A percentile compares a stretch with the other conserved stretches of the same genome.
phyloP scores from a whole-genome alignment of 192 early-diverging fungal species.

The Chytriomyces sp. region DNA sequence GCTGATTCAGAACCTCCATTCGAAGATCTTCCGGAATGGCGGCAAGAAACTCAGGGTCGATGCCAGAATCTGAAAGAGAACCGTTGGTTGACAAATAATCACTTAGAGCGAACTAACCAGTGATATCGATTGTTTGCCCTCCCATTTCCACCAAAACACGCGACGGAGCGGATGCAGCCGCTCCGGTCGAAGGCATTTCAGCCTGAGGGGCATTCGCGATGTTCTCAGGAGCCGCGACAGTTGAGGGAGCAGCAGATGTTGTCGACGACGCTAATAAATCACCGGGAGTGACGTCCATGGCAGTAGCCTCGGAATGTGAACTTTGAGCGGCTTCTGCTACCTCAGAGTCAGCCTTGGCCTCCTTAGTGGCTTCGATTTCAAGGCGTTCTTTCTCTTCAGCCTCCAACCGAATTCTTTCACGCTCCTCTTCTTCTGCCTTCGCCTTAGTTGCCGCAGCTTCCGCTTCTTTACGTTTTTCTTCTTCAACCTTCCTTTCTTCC shows the following conservation, averaged over 20 bases:
- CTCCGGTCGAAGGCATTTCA: conserved; percentile 7
- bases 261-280: too few species aligned
- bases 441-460: conserved; percentile 39
- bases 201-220: background rate
- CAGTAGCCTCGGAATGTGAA: conserved; percentile 33
- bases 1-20: conserved; percentile 87
- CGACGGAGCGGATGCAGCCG: conserved; percentile 30
- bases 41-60: conserved; percentile 90
- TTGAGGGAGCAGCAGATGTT: conserved; percentile 22
- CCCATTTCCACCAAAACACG: conserved; percentile 65
- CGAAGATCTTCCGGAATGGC: conserved; percentile 94
- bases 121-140: conserved; percentile 84
- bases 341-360: conserved; percentile 16
- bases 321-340: conserved; percentile 3
- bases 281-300: conserved; percentile 36
- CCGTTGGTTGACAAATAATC: too few species aligned
- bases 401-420: conserved; percentile 45
- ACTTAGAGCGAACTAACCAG: too few species aligned
- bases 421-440: conserved; percentile 65
- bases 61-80: conserved; percentile 66
- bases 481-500: conserved; percentile 47
- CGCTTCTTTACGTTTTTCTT: conserved; percentile 35
- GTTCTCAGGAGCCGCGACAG: conserved; percentile 21
- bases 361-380: conserved; percentile 12
- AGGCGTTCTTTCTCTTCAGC: conserved; percentile 37